Percentiles rank a stretch among this genome's conserved stretches.
Evolutionary conservation across 208 protist genomes (phyloP).

Genomic region (Acanthamoeba triangularis): DNA sequence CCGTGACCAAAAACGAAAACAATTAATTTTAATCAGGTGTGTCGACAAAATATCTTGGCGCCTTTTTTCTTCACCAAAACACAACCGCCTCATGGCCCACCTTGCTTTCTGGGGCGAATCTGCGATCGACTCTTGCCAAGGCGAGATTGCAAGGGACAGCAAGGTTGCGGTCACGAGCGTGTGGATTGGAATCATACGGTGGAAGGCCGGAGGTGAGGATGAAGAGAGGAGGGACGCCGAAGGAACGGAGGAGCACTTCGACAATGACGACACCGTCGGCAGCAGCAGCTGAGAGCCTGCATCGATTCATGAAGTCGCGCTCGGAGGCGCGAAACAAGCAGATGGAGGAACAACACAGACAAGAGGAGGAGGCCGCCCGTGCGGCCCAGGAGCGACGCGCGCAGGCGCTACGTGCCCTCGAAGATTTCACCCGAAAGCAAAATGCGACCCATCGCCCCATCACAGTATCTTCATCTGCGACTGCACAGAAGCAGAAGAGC

Average conservation of each 20-base stretch:
- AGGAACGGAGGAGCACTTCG: neutral
- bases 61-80: neutral
- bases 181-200: no score
- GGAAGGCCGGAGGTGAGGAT: neutral
- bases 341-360: neutral
- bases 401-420: neutral
- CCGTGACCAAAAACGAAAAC: neutral
- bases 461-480: neutral
- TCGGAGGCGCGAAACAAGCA: neutral
- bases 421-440: conserved; percentile 7
- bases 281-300: neutral
- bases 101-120: neutral
- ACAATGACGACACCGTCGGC: neutral
- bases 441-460: neutral
- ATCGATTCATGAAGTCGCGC: neutral
- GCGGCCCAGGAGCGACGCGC: neutral
- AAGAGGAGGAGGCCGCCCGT: neutral
- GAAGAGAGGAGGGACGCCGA: neutral
- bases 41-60: neutral
- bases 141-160: no score
- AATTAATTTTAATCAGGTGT: neutral
- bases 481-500: neutral
- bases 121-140: neutral
- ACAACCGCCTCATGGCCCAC: neutral
- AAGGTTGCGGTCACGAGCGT: no score